Base-by-base conservation (phyloP, 257 asterid genomes). In the Jaltomata sinuosa region DNA sequence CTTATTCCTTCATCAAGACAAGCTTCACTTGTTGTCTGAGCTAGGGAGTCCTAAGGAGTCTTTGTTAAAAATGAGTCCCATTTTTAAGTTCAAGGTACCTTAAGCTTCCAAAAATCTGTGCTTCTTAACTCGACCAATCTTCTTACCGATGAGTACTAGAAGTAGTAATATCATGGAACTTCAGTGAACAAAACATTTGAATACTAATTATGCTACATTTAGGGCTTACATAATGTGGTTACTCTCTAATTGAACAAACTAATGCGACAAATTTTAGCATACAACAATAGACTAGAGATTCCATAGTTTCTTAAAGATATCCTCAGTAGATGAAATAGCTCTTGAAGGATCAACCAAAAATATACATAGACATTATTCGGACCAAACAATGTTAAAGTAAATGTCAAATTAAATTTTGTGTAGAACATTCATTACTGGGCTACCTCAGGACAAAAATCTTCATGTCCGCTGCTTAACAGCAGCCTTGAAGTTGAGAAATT, bases 401-500 rank as follows among this genome's bases (percentile, higher is more conserved):
- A 25, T 38, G 53, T 71, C 79, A 38, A 47, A 11, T 74, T 15
- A 25, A 25, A 45, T 42, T 67, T 68, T 74, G 80, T 6, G 80
- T 45, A 27, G 81, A 76, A 8, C 61, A 76, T 76, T 25, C 61
- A 40, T 49, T 47, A 32, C 10, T 49, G 82, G 72, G 72, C 55
- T 90, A 95, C 99, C 98, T 90, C 84, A 5, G 96, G 96, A 68
- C 98, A 96, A 85, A 67, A 87, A 9, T 90, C 84, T 36, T 52
- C 85, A 80, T 88, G 52, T 65, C 29, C 10, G 31, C 88, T 84
- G 11, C 88, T 91, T 84, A 84, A 83, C 82, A 90, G 84, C 47
- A 80, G 59, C 38, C 96, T 88, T 14, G 95, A 68, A 85, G 57
- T 83, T 11, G 94, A 92, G 87, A 87, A 59, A 86, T 90, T 94